These are phyloP conservation scores for Boletus vermiculosoides DNA, from an alignment of 768 basidiomycete species.

Conservation along the genomic window DNA sequence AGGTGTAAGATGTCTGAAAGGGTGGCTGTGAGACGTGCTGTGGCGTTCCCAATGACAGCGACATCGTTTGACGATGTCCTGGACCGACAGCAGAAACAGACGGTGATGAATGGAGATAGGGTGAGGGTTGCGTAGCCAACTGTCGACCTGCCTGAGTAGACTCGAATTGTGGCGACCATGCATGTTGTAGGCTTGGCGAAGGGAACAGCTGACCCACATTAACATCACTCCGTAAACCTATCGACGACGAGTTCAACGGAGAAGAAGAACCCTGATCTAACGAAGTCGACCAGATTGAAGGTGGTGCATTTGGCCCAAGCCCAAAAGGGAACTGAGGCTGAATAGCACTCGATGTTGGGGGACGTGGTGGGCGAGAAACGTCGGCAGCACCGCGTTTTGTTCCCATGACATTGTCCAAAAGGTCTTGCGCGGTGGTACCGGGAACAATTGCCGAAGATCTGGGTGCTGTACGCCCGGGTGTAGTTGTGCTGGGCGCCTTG, in stretches of 20 bases:
- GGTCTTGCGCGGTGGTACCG: slow-evolving; percentile 63
- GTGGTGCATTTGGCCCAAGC: slow-evolving; percentile 45
- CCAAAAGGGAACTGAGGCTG: slow-evolving; percentile 52
- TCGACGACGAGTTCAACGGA: slow-evolving; percentile 10
- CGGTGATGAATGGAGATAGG: slow-evolving; percentile 13
- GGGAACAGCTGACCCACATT: slow-evolving; percentile 12
- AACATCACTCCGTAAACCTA: slow-evolving; percentile 14
- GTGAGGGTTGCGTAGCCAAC: slow-evolving; percentile 4
- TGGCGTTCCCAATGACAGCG: slow-evolving; percentile 14
- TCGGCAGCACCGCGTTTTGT: slow-evolving; percentile 21
- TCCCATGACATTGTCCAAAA: slow-evolving; percentile 47
- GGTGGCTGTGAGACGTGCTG: slow-evolving; percentile 18
- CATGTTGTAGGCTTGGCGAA: slow-evolving; percentile 12
- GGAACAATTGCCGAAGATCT: slow-evolving; percentile 22
- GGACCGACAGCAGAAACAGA: slow-evolving; percentile 9
- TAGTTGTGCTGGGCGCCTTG: neutral
- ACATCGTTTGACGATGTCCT: slow-evolving; percentile 16
- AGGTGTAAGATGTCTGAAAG: slow-evolving; percentile 11
- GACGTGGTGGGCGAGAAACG: slow-evolving; percentile 12
- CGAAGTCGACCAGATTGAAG: slow-evolving; percentile 69
- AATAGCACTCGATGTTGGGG: slow-evolving; percentile 28
- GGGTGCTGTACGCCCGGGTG: slow-evolving; percentile 30
- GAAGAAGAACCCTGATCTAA: slow-evolving; percentile 42
- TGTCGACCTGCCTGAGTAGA: slow-evolving; percentile 19
- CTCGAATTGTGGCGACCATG: slow-evolving; percentile 29